Evolutionary conservation across 768 basidiomycete species (phyloP).

Genomic region (Suillus plorans): DNA sequence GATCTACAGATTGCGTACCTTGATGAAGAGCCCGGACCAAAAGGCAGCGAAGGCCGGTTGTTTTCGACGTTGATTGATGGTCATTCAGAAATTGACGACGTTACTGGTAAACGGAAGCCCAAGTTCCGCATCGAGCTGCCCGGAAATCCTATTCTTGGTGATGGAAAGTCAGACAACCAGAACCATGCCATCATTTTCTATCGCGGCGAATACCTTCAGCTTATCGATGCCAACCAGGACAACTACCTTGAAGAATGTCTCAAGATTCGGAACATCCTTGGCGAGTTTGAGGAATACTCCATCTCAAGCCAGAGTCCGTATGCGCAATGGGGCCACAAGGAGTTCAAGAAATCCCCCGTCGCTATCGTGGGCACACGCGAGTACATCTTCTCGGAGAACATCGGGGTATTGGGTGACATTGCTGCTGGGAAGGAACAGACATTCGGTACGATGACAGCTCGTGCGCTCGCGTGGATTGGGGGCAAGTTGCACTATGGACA

Average conservation of each 20-base stretch:
- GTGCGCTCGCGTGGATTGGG: conserved; percentile 94
- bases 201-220: conserved; percentile 97
- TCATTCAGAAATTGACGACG: conserved; percentile 91
- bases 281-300: conserved; percentile 95
- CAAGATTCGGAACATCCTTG: conserved; percentile 96
- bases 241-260: conserved; percentile 99
- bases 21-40: conserved; percentile 91
- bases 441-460: conserved; percentile 97
- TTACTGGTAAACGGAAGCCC: conserved; percentile 85
- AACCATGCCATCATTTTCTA: conserved; percentile 99
- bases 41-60: conserved; percentile 83
- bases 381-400: conserved; percentile 99
- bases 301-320: conserved; percentile 94
- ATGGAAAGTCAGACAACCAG: conserved; percentile 99
- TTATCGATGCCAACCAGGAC: conserved; percentile 99
- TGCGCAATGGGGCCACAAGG: conserved; percentile 93
- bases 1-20: conserved; percentile 98
- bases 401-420: conserved; percentile 97
- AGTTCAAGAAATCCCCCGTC: conserved; percentile 86
- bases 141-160: conserved; percentile 97
- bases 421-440: conserved; percentile 99
- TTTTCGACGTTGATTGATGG: conserved; percentile 97
- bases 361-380: conserved; percentile 98
- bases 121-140: conserved; percentile 98
- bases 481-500: conserved; percentile 99